A percentile compares a stretch with the other conserved stretches of the same genome.
These are phyloP conservation scores for Lichenothelia convexa DNA, from an alignment of 495 filamentous ascomycete species.

Conservation along the genomic window DNA sequence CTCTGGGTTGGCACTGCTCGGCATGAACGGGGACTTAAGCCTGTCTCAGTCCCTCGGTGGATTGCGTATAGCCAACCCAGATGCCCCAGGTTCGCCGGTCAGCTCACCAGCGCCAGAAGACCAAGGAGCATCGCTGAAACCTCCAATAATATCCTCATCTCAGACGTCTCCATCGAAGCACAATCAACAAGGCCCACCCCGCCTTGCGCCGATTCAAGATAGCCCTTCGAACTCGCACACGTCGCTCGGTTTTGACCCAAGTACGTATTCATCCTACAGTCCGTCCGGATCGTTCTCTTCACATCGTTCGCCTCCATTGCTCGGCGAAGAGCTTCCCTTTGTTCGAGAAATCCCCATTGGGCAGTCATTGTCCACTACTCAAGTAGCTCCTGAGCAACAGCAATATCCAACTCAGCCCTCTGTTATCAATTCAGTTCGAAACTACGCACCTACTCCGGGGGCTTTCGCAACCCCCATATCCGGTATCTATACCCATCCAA, in stretches of 20 bases:
- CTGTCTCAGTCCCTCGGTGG: conserved; percentile 86
- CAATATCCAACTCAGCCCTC: conserved; percentile 30
- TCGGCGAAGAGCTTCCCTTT: conserved; percentile 4
- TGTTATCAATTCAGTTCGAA: too few species aligned
- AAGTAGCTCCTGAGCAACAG: conserved; percentile 18
- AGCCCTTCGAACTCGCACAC: too few species aligned
- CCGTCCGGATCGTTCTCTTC: conserved; percentile 6
- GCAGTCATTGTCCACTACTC: conserved; percentile 19
- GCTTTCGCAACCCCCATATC: conserved; percentile 12
- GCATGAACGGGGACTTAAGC: conserved; percentile 83
- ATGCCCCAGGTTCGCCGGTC: too few species aligned
- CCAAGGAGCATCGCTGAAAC: conserved; percentile 24
- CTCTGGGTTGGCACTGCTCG: conserved; percentile 2
- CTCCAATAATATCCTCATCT: conserved; percentile 24
- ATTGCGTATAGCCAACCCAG: conserved; percentile 92
- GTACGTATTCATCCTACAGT: conserved; percentile 15
- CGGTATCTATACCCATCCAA: conserved; percentile 21
- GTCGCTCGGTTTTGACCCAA: conserved; percentile 16
- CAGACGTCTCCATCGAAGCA: conserved; percentile 15
- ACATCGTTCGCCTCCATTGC: conserved; percentile 1
- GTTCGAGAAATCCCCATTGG: conserved; percentile 12
- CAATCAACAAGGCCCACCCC: conserved; percentile 14
- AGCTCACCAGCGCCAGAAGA: too few species aligned
- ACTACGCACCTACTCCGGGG: conserved; percentile 3
- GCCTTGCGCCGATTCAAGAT: too few species aligned